A percentile compares a stretch with the other conserved stretches of the same genome.
Conservation (phyloP, 331 rosid genomes). For the Rhamnella rubrinervis region DNA sequence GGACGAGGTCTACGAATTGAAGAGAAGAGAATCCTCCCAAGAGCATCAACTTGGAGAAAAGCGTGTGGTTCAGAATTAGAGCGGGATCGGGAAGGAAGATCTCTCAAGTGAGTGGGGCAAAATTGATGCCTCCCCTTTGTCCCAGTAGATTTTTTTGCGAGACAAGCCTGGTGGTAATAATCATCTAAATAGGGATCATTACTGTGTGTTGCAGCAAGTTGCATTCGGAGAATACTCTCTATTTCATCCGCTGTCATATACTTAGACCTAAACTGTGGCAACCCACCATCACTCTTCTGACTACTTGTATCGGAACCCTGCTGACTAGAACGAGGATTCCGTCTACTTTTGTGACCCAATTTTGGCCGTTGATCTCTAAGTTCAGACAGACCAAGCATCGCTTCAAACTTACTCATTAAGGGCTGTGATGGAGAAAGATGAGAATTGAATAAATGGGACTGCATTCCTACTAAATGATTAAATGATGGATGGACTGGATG, state of each 20-base stretch:
- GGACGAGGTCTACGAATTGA: slow-evolving; percentile 96
- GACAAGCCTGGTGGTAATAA: slow-evolving; percentile 88
- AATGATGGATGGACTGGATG: slow-evolving; percentile 65
- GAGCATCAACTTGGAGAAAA: slow-evolving; percentile 93
- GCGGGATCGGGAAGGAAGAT: slow-evolving; percentile 76
- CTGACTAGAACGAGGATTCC: slow-evolving; percentile 50
- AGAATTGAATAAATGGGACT: slow-evolving; percentile 61
- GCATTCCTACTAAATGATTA: slow-evolving; percentile 61
- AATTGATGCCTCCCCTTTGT: slow-evolving; percentile 72
- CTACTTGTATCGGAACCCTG: slow-evolving; percentile 61
- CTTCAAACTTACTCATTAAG: slow-evolving; percentile 58
- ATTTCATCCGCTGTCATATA: slow-evolving; percentile 82
- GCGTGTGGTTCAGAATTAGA: slow-evolving; percentile 75
- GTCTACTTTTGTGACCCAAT: slow-evolving; percentile 62
- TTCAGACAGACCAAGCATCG: slow-evolving; percentile 72
- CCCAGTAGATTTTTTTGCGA: slow-evolving; percentile 65
- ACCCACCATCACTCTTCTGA: slow-evolving; percentile 62
- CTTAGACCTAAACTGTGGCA: slow-evolving; percentile 75
- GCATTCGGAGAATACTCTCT: slow-evolving; percentile 86
- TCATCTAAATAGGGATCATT: slow-evolving; percentile 93
- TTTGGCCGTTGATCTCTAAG: slow-evolving; percentile 78
- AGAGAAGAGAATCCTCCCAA: slow-evolving; percentile 91
- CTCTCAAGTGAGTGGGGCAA: slow-evolving; percentile 83
- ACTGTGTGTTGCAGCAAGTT: slow-evolving; percentile 89
- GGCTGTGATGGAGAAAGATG: slow-evolving; percentile 65